Evolutionary conservation across 805 yeast species (phyloP).

Genomic region (Schwanniomyces sp.): DNA sequence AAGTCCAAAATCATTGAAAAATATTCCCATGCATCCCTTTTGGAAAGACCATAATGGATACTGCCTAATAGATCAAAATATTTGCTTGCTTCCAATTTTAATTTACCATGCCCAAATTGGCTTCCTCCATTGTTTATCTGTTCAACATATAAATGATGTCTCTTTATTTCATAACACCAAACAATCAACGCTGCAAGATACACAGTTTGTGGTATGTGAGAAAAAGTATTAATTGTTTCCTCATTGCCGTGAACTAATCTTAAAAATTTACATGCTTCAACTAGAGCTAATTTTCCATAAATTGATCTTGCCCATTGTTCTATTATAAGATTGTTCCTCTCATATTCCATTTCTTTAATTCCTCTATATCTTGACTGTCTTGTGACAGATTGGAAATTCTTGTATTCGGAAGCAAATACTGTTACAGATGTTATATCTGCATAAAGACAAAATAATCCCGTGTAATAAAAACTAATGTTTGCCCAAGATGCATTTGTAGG

Average conservation of each 20-base stretch:
- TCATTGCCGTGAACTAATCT: conserved; percentile 4
- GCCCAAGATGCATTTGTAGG: conserved; percentile 33
- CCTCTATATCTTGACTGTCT: conserved; percentile 8
- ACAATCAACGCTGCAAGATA: conserved; percentile 7
- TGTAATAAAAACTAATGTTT: conserved; percentile 21
- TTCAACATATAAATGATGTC: conserved; percentile 10
- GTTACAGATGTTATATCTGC: conserved; percentile 17
- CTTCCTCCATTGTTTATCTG: not conserved
- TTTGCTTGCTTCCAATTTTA: conserved; percentile 3
- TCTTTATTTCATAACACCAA: conserved; percentile 9
- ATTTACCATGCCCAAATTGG: not conserved
- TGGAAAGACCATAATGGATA: conserved; percentile 8
- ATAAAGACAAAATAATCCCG: conserved; percentile 23
- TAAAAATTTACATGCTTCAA: conserved; percentile 25
- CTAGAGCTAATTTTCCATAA: conserved; percentile 20
- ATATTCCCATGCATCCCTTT: conserved; percentile 12
- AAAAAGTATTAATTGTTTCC: conserved; percentile 4
- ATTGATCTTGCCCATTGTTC: conserved; percentile 23
- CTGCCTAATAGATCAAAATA: conserved; percentile 6
- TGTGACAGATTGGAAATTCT: conserved; percentile 6
- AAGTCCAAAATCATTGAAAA: conserved; percentile 13
- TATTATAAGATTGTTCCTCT: conserved; percentile 11
- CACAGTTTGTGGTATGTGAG: conserved; percentile 9
- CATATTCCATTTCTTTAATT: conserved; percentile 7
- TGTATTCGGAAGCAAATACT: conserved; percentile 6